Percentiles rank a stretch among this genome's conserved stretches.
Evolutionary conservation across 192 early-diverging fungal species (phyloP).

Genomic region (Phlyctochytrium arcticum): DNA sequence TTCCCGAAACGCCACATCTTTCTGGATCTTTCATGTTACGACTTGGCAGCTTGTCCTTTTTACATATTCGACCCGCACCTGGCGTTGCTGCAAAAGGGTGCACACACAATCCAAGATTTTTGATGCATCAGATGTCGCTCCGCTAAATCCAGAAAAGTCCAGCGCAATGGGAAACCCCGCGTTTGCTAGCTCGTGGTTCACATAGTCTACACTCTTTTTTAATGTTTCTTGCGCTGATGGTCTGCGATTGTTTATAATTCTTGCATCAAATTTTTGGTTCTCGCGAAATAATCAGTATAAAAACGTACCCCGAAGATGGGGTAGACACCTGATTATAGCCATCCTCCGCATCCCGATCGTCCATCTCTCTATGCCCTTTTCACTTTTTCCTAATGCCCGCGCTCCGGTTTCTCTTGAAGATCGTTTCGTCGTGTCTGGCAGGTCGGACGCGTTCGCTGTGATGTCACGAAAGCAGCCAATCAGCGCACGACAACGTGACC

Average conservation of each 20-base stretch:
- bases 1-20: conserved; percentile 25
- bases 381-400: too few relatives aligned
- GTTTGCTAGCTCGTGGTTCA: conserved; percentile 19
- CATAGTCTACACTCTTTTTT: conserved; percentile 14
- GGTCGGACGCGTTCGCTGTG: background rate
- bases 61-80: background rate
- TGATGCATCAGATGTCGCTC: conserved; percentile 1
- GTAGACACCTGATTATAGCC: background rate
- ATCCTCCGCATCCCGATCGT: background rate
- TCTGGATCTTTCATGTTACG: background rate
- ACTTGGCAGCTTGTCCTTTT: too few relatives aligned
- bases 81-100: conserved; percentile 25
- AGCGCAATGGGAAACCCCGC: conserved; percentile 24
- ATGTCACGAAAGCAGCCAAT: background rate
- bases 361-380: too few relatives aligned
- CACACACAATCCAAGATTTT: conserved; percentile 20
- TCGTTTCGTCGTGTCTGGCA: too few relatives aligned
- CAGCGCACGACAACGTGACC: background rate
- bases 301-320: too few relatives aligned
- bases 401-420: too few relatives aligned
- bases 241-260: too few relatives aligned
- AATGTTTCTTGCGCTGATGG: too few relatives aligned
- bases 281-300: too few relatives aligned
- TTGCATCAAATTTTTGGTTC: too few relatives aligned
- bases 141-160: conserved; percentile 4